Base-by-base conservation (phyloP, 208 protist genomes). In the Trypanosoma brucei region DNA sequence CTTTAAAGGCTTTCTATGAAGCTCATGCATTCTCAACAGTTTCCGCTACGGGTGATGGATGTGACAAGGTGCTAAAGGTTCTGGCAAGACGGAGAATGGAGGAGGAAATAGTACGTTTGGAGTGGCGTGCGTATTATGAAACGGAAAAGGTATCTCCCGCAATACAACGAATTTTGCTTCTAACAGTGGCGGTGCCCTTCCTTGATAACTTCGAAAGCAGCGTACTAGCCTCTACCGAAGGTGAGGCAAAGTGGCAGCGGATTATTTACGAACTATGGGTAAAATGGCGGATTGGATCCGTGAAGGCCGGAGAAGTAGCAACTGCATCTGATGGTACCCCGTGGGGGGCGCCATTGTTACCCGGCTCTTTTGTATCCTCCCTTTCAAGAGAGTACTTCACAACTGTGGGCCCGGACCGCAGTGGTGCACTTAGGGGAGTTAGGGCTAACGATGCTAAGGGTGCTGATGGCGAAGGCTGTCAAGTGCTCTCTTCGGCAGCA, bases 371-470 rank as follows among this genome's bases (percentile, higher is more conserved):
- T 69, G 65, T 86, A 37, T 70, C 75, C 59, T 75, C 72, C 44
- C 72, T 68, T 7, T 79, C 84, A 49, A 78, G 78, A 40, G 81
- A 93, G 63, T 93, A 93, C 65, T 93, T 93, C 53, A 56, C 90
- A 61, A 68, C 68, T 33, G 66, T 70, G 3, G 58, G 68, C 1
- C 35, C 55, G 22, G 68, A 70, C 48, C 35, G 55, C 38, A 52
- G 52, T 53, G 42, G 35, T 49, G 6, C n/a, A 49, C 31, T 64
- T 63, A 63, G 66, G 55, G 30, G 56, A 39, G 49, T 8, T 14
- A 62, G 46, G 14, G 42, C 9, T 39, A 22, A 31, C 50, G 65
- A 62, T 40, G 22, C 22, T 22, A 66, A 52, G 11, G 44, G 37
- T 14, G 54, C 30, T 37, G 49, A 45, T 51, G 49, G 34, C 11